Conservation (phyloP, 1,139 yeast species). For the Hansenula lynferdii region DNA sequence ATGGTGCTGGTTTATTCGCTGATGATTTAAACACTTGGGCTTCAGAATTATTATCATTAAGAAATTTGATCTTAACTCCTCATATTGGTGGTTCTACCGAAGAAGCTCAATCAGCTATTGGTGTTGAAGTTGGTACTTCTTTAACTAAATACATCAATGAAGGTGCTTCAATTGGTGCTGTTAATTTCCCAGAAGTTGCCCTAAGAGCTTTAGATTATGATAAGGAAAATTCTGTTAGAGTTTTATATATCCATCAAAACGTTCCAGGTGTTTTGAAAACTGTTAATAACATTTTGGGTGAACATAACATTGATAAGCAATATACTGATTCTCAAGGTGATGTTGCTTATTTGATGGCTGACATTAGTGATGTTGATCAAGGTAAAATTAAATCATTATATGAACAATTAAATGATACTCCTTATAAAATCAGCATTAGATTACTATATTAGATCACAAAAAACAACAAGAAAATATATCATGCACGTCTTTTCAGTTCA, state of each 20-base stretch:
- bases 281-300: constrained; percentile 91
- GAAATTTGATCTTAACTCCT: constrained; percentile 91
- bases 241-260: constrained; percentile 92
- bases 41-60: constrained; percentile 71
- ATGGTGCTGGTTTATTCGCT: constrained; percentile 78
- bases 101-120: constrained; percentile 98
- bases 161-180: constrained; percentile 95
- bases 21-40: constrained; percentile 78
- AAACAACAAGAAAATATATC: background rate
- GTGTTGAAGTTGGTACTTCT: constrained; percentile 88
- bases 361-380: constrained; percentile 79
- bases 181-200: constrained; percentile 97
- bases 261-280: constrained; percentile 99
- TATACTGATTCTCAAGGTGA: constrained; percentile 95
- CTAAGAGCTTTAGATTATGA: constrained; percentile 87
- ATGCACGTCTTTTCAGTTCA: background rate
- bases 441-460: constrained; percentile 55
- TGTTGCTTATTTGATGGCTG: constrained; percentile 97
- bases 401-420: constrained; percentile 84
- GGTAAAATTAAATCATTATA: constrained; percentile 81
- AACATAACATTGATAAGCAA: constrained; percentile 96
- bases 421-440: constrained; percentile 89
- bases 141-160: constrained; percentile 91
- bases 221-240: constrained; percentile 87
- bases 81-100: constrained; percentile 99